These are phyloP conservation scores for Collybia nuda DNA, from an alignment of 768 basidiomycete species.

Conservation along the genomic window DNA sequence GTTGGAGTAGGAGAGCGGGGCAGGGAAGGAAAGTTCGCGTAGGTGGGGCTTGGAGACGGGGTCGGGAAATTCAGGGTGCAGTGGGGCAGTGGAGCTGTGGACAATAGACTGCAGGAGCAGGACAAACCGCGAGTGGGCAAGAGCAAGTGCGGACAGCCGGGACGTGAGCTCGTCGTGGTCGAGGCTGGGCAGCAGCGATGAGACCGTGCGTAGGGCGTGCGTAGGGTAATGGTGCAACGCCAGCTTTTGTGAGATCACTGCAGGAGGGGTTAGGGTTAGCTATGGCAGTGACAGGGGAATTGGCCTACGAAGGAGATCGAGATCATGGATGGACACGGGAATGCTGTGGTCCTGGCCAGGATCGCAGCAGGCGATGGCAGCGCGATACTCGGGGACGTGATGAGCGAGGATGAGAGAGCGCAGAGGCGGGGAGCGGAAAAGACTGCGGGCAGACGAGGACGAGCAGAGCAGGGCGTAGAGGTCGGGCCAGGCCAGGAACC, in stretches of 20 bases:
- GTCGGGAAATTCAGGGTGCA: conserved; percentile 41
- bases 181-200: conserved; percentile 29
- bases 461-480: conserved; percentile 37
- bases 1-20: conserved; percentile 57
- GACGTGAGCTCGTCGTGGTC: conserved; percentile 31
- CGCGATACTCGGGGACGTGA: conserved; percentile 59
- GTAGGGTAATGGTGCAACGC: conserved; percentile 72
- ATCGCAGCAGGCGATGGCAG: conserved; percentile 41
- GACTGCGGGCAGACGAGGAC: conserved; percentile 26
- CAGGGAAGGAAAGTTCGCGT: conserved; percentile 71
- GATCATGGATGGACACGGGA: conserved; percentile 53
- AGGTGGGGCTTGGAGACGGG: conserved; percentile 24
- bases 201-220: conserved; percentile 58
- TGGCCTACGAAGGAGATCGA: conserved; percentile 67
- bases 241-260: conserved; percentile 66
- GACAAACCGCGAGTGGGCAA: conserved; percentile 73
- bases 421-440: conserved; percentile 27
- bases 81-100: conserved; percentile 54
- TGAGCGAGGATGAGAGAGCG: conserved; percentile 41
- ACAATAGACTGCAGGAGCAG: conserved; percentile 72
- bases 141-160: conserved; percentile 47
- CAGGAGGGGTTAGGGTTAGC: conserved; percentile 1
- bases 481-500: conserved; percentile 37
- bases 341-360: conserved; percentile 42
- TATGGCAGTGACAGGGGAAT: conserved; percentile 10